phyloP scores from a whole-genome alignment of 2,329 filamentous ascomycete species.

The Aureobasidium sp. region DNA sequence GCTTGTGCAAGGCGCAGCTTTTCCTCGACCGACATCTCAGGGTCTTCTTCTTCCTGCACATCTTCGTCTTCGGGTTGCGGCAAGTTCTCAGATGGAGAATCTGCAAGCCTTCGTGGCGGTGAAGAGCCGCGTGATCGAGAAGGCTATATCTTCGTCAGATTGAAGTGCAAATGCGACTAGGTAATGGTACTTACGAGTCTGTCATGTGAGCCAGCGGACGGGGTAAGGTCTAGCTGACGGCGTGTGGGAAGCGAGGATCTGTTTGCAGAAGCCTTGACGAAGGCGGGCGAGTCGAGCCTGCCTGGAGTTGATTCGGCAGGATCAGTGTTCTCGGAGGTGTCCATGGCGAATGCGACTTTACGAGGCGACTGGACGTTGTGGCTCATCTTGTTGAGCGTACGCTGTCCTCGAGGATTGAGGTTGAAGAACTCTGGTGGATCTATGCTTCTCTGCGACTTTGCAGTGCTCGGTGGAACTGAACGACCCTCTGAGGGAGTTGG shows the following conservation, averaged over 20 bases:
- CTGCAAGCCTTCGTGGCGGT: conserved; percentile 20
- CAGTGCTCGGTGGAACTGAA: conserved; percentile 22
- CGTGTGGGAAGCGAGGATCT: not conserved
- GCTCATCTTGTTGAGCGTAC: conserved; percentile 19
- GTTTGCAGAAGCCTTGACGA: conserved; percentile 15
- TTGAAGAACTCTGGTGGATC: conserved; percentile 31
- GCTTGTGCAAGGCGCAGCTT: conserved; percentile 38
- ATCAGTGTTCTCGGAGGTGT: conserved; percentile 18
- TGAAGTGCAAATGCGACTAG: conserved; percentile 12
- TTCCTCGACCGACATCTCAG: conserved; percentile 33
- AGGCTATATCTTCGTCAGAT: conserved; percentile 22
- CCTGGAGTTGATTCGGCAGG: not conserved
- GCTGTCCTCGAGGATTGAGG: conserved; percentile 24
- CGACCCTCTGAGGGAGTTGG: not conserved
- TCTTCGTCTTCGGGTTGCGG: conserved; percentile 20
- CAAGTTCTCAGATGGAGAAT: conserved; percentile 19
- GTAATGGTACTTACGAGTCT: conserved; percentile 15
- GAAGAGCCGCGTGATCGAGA: conserved; percentile 14
- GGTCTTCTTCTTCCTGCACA: conserved; percentile 24
- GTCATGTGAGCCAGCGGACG: conserved; percentile 6
- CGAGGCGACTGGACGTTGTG: conserved; percentile 15
- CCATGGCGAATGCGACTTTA: conserved; percentile 23
- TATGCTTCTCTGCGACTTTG: conserved; percentile 18
- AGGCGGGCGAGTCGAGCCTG: conserved; percentile 24
- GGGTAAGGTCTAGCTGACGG: not conserved